Evolutionary conservation across 192 early-diverging fungal species (phyloP).

Genomic region (Gryganskiella cystojenkinii): DNA sequence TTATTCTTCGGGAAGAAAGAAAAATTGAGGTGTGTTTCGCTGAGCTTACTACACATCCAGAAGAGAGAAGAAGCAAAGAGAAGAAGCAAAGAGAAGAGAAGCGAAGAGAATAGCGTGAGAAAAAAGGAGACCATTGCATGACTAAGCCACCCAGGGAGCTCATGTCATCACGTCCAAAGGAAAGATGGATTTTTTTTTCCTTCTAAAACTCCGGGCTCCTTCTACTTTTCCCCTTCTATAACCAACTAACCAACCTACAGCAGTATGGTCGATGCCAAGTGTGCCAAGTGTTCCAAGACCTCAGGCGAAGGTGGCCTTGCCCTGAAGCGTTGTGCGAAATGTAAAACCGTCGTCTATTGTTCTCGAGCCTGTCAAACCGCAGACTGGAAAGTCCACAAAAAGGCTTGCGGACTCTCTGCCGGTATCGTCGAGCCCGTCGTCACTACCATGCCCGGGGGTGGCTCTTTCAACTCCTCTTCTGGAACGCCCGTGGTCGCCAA

Average conservation of each 20-base stretch:
- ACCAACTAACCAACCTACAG: too few relatives aligned
- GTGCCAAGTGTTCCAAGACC: conserved; percentile 24
- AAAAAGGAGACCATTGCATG: too few relatives aligned
- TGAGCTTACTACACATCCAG: too few relatives aligned
- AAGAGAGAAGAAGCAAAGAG: too few relatives aligned
- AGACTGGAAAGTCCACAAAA: conserved; percentile 18
- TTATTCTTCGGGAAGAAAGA: too few relatives aligned
- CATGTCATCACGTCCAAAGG: too few relatives aligned
- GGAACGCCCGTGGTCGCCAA: conserved; percentile 13
- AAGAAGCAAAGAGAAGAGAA: too few relatives aligned
- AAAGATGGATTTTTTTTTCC: too few relatives aligned
- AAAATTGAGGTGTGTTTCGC: too few relatives aligned
- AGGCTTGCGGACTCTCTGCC: conserved; percentile 22
- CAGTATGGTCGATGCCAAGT: conserved; percentile 12
- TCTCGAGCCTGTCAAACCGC: conserved; percentile 16
- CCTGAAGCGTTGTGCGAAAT: conserved; percentile 23
- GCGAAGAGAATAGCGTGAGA: too few relatives aligned
- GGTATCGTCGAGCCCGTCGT: conserved; percentile 15
- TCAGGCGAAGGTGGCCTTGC: conserved; percentile 10
- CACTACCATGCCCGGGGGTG: conserved; percentile 6
- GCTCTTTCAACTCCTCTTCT: conserved; percentile 14
- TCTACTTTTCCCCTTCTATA: not conserved
- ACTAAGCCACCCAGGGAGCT: too few relatives aligned
- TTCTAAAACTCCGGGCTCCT: not conserved
- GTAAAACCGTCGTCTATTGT: conserved; percentile 17